These are phyloP conservation scores for Hymenoscyphus linearis DNA, from an alignment of 2,329 filamentous ascomycete species.

Conservation along the genomic window DNA sequence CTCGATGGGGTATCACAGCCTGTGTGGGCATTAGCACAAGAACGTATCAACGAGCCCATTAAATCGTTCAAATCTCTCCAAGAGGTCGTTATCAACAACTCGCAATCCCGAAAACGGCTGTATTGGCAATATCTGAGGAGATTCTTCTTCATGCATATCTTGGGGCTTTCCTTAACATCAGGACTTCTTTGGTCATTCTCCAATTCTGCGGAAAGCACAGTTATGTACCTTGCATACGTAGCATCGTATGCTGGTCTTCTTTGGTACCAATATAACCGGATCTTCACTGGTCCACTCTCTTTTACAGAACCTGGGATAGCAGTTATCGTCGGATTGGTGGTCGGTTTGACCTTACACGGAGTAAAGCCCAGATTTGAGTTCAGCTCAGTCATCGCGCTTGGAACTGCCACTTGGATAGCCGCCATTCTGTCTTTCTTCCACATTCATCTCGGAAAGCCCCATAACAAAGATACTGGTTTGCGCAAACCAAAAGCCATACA, in stretches of 20 bases:
- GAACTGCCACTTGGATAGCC: slow-evolving; percentile 45
- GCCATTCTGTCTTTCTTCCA: slow-evolving; percentile 45
- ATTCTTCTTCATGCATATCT: slow-evolving; percentile 46
- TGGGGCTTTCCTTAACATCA: slow-evolving; percentile 44
- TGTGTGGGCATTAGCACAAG: slow-evolving; percentile 37
- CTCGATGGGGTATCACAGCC: slow-evolving; percentile 45
- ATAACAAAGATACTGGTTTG: slow-evolving; percentile 16
- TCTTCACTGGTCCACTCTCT: slow-evolving; percentile 45
- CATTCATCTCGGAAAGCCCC: slow-evolving; percentile 41
- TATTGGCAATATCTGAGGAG: slow-evolving; percentile 45
- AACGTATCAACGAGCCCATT: slow-evolving; percentile 40
- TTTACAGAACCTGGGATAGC: slow-evolving; percentile 43
- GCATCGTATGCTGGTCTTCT: slow-evolving; percentile 33
- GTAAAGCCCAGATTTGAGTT: slow-evolving; percentile 37
- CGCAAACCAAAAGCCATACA: slow-evolving; percentile 8
- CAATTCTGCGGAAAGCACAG: slow-evolving; percentile 24
- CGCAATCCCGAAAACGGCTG: slow-evolving; percentile 32
- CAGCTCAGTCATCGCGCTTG: slow-evolving; percentile 42
- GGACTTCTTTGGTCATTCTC: slow-evolving; percentile 46
- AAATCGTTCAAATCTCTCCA: slow-evolving; percentile 34
- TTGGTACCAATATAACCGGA: slow-evolving; percentile 46
- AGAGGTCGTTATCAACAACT: slow-evolving; percentile 12
- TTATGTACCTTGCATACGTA: slow-evolving; percentile 19
- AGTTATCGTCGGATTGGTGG: slow-evolving; percentile 38
- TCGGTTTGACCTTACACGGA: slow-evolving; percentile 41